These are phyloP conservation scores for Pythium rhizo-oryzae DNA, from an alignment of 352 stramenopile species.

Conservation along the genomic window DNA sequence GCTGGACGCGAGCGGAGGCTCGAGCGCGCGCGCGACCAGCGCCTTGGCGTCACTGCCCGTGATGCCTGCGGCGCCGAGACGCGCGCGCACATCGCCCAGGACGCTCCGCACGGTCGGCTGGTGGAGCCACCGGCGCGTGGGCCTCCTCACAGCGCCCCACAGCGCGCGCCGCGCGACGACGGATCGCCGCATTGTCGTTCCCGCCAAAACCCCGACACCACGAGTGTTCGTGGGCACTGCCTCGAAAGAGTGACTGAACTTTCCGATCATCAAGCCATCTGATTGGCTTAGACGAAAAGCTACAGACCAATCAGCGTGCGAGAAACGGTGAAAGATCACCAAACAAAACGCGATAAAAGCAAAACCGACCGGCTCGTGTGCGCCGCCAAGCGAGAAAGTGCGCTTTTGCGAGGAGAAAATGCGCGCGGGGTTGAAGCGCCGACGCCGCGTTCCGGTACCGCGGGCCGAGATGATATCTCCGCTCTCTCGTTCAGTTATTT, in stretches of 20 bases:
- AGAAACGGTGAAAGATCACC: slow-evolving; percentile 25
- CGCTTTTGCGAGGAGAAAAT: slow-evolving; percentile 10
- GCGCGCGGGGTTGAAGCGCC: slow-evolving; percentile 2
- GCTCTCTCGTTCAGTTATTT: slow-evolving; percentile 24
- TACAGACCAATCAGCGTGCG: slow-evolving; percentile 19
- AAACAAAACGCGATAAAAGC: slow-evolving; percentile 5
- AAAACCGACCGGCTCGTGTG: neutral
- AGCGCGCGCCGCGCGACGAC: neutral
- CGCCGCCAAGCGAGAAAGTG: slow-evolving; percentile 16
- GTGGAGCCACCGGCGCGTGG: slow-evolving; percentile 11
- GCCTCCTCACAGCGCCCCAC: neutral
- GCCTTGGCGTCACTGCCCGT: slow-evolving; percentile 52
- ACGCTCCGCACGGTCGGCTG: slow-evolving; percentile 17
- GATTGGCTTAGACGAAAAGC: slow-evolving; percentile 17
- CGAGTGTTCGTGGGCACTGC: neutral
- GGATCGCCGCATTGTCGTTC: slow-evolving; percentile 15
- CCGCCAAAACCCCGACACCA: slow-evolving; percentile 12
- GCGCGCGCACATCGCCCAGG: slow-evolving; percentile 31
- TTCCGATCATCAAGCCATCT: slow-evolving; percentile 7
- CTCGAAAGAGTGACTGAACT: slow-evolving; percentile 25
- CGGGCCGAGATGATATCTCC: neutral
- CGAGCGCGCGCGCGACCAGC: slow-evolving; percentile 53
- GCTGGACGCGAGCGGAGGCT: slow-evolving; percentile 38
- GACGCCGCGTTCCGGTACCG: neutral
- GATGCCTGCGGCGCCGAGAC: slow-evolving; percentile 19